Conservation (phyloP, 305 asterid genomes). For the Fraxinus sp. region DNA sequence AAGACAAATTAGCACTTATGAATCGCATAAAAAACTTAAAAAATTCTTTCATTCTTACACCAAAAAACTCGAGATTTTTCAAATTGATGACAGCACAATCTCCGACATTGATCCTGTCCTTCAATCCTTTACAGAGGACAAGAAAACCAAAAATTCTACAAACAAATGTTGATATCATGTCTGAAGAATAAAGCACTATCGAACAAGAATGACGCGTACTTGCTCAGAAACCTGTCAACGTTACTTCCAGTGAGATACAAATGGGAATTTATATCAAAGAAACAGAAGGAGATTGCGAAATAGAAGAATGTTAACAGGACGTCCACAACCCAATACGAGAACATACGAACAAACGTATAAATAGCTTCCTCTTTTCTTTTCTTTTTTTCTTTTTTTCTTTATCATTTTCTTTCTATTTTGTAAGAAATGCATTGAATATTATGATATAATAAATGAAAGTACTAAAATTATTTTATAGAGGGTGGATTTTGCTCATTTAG, state of each 20-base stretch:
- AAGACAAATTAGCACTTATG: neutral
- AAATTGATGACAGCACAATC: neutral
- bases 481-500: neutral
- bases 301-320: neutral
- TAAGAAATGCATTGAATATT: neutral
- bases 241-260: neutral
- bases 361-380: neutral
- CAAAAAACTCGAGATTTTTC: neutral
- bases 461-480: neutral
- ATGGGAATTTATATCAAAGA: neutral
- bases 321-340: neutral
- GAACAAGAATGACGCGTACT: neutral
- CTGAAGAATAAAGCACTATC: neutral
- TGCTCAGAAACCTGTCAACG: neutral
- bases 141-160: neutral
- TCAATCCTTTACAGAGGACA: neutral
- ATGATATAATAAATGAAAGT: neutral
- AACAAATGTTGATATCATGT: neutral
- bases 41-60: neutral
- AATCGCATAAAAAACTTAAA: too few species aligned
- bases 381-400: too few species aligned
- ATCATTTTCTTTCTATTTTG: neutral
- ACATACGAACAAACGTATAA: neutral
- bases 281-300: neutral
- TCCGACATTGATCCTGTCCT: neutral